Evolutionary conservation across 108 stramenopile species (phyloP).

Genomic region (Pseudonitzschia delicatissima): DNA sequence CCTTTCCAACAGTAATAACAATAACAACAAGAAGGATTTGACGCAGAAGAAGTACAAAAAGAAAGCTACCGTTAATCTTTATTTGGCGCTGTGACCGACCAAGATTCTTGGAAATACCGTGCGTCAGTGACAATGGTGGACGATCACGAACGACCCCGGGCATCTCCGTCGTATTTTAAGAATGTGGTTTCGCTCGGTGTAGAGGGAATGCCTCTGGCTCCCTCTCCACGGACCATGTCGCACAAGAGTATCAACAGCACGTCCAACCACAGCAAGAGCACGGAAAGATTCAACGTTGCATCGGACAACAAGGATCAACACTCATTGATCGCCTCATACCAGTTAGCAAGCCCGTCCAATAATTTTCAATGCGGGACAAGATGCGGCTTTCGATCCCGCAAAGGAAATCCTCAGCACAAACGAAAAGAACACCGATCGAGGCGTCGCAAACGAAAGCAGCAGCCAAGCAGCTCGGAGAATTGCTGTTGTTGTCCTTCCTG

Average conservation of each 20-base stretch:
- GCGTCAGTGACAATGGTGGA: no score
- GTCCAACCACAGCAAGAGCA: not conserved
- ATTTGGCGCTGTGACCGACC: not conserved
- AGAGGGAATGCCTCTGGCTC: not conserved
- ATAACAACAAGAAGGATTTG: no score
- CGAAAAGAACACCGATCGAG: not conserved
- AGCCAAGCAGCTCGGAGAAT: not conserved
- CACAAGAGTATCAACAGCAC: no score
- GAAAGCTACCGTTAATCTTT: not conserved
- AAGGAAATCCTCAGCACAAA: not conserved
- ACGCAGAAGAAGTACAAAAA: not conserved
- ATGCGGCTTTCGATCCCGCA: no score
- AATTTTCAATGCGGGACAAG: no score
- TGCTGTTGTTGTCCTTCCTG: not conserved
- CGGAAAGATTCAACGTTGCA: not conserved
- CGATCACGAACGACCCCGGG: no score
- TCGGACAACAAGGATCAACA: not conserved
- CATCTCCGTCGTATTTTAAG: constrained; percentile 6
- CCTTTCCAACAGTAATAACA: no score
- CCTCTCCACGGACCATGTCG: not conserved
- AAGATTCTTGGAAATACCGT: no score
- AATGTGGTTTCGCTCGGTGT: not conserved
- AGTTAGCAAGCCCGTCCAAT: no score
- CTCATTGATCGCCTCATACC: no score
- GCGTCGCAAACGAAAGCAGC: not conserved